Base-by-base conservation (phyloP, 805 yeast species). In the Naumovozyma castellii region DNA sequence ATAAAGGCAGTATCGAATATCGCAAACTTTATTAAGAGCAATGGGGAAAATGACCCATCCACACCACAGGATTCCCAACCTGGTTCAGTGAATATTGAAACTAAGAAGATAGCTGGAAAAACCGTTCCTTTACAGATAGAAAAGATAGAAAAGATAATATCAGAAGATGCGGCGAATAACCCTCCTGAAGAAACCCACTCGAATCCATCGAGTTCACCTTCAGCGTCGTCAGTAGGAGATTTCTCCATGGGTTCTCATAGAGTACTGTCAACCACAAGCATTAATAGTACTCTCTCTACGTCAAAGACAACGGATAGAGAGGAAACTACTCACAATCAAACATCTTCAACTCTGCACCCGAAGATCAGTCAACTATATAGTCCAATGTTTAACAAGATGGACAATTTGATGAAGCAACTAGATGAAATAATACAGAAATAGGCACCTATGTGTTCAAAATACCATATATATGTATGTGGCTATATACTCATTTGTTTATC, bases 321-420 rank as follows among this genome's bases (percentile, higher is more conserved):
- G 10, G 27, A 22, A 22, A 10, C 27, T 22, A 22, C 27, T 6
- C 10, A 6, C 10, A 22, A 22, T 22, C 9, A 22, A 10, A 22
- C 10, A 6, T 22, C 27, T 5, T 2, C 15, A 39, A 38, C 14
- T 31, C 33, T 28, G 32, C 75, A 71, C 47, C 73, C 75, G 3
- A 57, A 64, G 3, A 73, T 78, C 5, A 71, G 68, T 35, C 70
- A 69, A 17, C 64, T 78, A 55, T 80, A 78, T 57, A 64, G 71
- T 48, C 83, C 84, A 2, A 65, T 80, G 5, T 63, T 79, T 37
- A 67, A 68, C 18, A 72, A 71, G 46, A 61, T 72, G 44, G 67
- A 67, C 39, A 58, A 51, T 16, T 43, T 68, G 5, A 41, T 62
- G 35, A 48, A 43, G 42, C 49, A 57, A 39, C 47, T 54, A 38